These are phyloP conservation scores for Botryosphaeria dothidea DNA, from an alignment of 2,329 filamentous ascomycete species.

Conservation along the genomic window DNA sequence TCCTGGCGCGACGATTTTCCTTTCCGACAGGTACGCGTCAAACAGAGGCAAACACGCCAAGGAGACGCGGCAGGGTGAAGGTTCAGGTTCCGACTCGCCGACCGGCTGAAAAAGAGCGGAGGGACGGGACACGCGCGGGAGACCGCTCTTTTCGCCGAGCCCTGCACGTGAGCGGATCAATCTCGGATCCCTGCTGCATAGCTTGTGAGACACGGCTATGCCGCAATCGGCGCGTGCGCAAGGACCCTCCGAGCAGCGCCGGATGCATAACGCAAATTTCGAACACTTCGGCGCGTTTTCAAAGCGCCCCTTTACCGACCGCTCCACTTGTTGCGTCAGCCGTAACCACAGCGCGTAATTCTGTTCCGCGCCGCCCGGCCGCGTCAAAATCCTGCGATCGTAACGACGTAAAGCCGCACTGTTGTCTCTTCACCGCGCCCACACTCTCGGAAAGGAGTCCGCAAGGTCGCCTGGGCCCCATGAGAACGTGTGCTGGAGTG, in stretches of 20 bases:
- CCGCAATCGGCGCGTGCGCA: not conserved
- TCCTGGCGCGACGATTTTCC: constrained; percentile 20
- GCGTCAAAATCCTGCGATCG: not conserved
- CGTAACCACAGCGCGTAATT: not conserved
- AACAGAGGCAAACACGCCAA: constrained; percentile 19
- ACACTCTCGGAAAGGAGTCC: not conserved
- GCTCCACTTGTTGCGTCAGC: constrained; percentile 5
- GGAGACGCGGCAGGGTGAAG: not conserved
- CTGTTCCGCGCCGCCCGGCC: not conserved
- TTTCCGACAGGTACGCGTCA: constrained; percentile 14
- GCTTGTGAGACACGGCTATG: constrained; percentile 9
- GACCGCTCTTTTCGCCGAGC: constrained; percentile 12
- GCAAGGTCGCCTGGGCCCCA: too few species aligned
- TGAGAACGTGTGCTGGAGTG: too few species aligned
- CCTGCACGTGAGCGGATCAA: too few species aligned
- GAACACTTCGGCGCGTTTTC: constrained; percentile 1
- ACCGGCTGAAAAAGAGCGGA: not conserved
- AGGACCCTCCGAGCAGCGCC: constrained; percentile 11
- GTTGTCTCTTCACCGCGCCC: not conserved
- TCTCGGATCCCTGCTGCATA: constrained; percentile 4
- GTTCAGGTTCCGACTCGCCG: not conserved
- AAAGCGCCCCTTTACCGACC: constrained; percentile 4
- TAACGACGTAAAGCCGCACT: too few species aligned
- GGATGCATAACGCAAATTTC: constrained; percentile 18
- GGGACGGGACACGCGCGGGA: not conserved